A percentile compares a stretch with the other conserved stretches of the same genome.
Evolutionary conservation across 2,329 filamentous ascomycete species (phyloP).

Genomic region (Emergomyces pasteurianus): DNA sequence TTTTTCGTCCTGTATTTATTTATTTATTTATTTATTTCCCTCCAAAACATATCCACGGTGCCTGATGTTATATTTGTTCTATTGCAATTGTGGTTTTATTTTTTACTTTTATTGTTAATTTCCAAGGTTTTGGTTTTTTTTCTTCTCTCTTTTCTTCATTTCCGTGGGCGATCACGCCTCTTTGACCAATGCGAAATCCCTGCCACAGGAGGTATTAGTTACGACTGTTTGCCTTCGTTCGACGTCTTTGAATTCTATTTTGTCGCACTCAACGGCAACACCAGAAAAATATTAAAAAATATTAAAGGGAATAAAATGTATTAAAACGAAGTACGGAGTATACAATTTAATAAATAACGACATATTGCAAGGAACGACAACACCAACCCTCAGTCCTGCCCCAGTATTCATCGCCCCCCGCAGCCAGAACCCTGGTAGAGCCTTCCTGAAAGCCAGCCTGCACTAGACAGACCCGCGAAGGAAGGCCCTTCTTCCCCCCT

Average conservation of each 20-base stretch:
- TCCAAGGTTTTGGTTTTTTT: no score
- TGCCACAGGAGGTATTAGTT: background rate
- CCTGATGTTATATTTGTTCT: background rate
- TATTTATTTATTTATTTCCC: no score
- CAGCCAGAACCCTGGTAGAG: background rate
- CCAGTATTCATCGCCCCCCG: no score
- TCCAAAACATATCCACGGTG: background rate
- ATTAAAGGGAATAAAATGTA: no score
- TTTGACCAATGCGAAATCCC: background rate
- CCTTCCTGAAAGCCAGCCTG: background rate
- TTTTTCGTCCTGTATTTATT: background rate
- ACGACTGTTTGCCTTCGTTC: no score
- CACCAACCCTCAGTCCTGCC: background rate
- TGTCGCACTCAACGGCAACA: background rate
- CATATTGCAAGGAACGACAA: background rate
- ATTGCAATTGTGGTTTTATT: background rate
- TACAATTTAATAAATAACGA: background rate
- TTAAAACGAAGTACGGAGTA: no score
- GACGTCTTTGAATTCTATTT: no score
- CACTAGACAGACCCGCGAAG: background rate
- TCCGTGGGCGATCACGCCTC: background rate
- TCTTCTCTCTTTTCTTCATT: no score
- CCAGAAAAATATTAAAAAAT: background rate
- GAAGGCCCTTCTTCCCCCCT: background rate
- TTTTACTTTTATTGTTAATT: no score